Evolutionary conservation across 441 rosid genomes (phyloP).

Genomic region (Adansonia madagascariensis): DNA sequence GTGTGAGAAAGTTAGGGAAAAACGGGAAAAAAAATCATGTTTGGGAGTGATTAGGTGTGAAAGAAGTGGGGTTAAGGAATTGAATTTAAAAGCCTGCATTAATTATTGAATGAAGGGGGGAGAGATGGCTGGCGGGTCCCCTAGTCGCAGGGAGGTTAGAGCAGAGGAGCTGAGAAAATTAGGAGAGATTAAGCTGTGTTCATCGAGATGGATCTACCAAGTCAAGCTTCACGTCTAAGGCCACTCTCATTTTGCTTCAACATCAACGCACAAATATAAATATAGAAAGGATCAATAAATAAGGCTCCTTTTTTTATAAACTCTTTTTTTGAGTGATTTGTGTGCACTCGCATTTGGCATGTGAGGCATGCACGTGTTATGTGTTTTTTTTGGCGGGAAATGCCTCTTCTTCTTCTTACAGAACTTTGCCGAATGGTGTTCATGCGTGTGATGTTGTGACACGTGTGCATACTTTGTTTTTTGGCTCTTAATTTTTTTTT

Average conservation of each 20-base stretch:
- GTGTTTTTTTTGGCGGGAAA: conserved; percentile 56
- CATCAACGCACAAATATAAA: not conserved
- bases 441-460: conserved; percentile 39
- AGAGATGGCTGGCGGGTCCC: conserved; percentile 45
- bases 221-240: conserved; percentile 23
- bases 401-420: conserved; percentile 31
- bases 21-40: conserved; percentile 32
- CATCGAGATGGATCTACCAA: not conserved
- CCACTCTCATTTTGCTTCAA: conserved; percentile 28
- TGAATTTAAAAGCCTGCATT: conserved; percentile 29
- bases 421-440: conserved; percentile 15
- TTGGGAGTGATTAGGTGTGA: conserved; percentile 35
- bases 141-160: conserved; percentile 15
- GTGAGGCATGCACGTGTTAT: conserved; percentile 44
- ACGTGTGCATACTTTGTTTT: conserved; percentile 33
- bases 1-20: conserved; percentile 37
- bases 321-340: conserved; percentile 34
- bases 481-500: not conserved
- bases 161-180: no score
- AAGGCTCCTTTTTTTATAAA: conserved; percentile 29
- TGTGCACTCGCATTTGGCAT: conserved; percentile 32
- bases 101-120: conserved; percentile 45
- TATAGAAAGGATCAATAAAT: not conserved
- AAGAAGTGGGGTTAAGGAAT: not conserved
- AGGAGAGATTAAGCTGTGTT: not conserved